Evolutionary conservation across 768 basidiomycete genomes (phyloP), one percentile per base, ranked within the genome.

Genomic region (Nidularia sp.): DNA sequence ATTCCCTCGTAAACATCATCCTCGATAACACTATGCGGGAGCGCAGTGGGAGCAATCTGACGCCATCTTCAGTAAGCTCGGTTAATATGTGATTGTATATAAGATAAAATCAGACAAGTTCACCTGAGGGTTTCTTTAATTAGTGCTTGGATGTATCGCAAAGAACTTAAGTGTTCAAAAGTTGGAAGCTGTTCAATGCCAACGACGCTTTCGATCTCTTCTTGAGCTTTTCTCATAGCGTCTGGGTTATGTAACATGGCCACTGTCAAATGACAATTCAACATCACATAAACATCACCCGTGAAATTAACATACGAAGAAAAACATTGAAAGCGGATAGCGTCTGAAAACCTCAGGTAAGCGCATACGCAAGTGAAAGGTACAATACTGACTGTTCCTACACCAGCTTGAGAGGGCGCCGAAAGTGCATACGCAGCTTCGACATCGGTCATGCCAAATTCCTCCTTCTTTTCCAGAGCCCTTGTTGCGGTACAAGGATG

Each of bases 351-450:
- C 4, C 36, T 29, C 15, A 2, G 1, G 8, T 22, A 7, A 31
- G 32, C 5, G 35, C n/a, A 34, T 6, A 7, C 18, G 12, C 3
- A 18, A 34, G 5, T 32, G 5, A 32, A 10, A 39, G 2, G 15
- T n/a, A 5, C 12, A 3, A 5, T 25, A 55, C 64, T 45, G 47
- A 69, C 68, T 4, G 65, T 67, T 6, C 58, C 60, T 0, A 67
- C 62, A 5, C 66, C 68, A 9, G 66, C 68, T 10, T 60, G 51
- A 46, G 63, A 67, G 1, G 68, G 68, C 2, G 66, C 62, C 3
- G 63, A 65, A 12, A 66, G 57, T 5, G 63, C 63, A 53, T 74
- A 78, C 0, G 76, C 74, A 53, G 70, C 71, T 56, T 76, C 76
- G 12, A 73, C 61, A n/a, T 33, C 49, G 34, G 42, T 47, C 36